Percentiles rank a stretch among this genome's conserved stretches.
Conservation (phyloP, 331 rosid genomes). For the Erythrophleum ivorense region DNA sequence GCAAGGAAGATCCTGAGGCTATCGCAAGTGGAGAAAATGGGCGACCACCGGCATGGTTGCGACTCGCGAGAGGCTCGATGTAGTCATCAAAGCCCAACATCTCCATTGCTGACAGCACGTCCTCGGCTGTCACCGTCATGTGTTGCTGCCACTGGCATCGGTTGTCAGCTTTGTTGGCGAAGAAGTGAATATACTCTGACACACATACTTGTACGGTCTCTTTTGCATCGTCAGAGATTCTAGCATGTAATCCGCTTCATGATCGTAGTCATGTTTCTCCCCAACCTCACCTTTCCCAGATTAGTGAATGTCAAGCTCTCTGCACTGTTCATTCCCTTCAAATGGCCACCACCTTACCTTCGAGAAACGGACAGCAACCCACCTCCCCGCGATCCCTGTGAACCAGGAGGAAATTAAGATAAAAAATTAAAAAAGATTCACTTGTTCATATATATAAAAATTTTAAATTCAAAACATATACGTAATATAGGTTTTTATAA, state of each 20-base stretch:
- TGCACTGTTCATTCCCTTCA: no score
- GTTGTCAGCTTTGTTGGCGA: slow-evolving; percentile 14
- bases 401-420: no score
- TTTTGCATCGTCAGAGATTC: neutral
- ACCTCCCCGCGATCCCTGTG: no score
- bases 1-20: slow-evolving; percentile 76
- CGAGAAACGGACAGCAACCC: no score
- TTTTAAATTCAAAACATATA: no score
- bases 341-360: no score
- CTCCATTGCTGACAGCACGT: slow-evolving; percentile 49
- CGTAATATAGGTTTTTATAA: no score
- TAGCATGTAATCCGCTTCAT: neutral
- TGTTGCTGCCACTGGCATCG: slow-evolving; percentile 44
- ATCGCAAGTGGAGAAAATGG: slow-evolving; percentile 65
- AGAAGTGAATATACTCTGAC: slow-evolving; percentile 56
- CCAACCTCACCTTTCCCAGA: no score
- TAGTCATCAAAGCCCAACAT: slow-evolving; percentile 53
- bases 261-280: neutral
- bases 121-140: slow-evolving; percentile 53
- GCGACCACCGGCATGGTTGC: no score
- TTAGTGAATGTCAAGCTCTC: no score
- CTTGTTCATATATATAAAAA: no score
- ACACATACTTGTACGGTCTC: slow-evolving; percentile 9
- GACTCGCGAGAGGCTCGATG: slow-evolving; percentile 31
- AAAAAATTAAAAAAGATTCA: no score